Evolutionary conservation across 2,329 filamentous ascomycete species (phyloP).

Genomic region (Calonectria naviculata): DNA sequence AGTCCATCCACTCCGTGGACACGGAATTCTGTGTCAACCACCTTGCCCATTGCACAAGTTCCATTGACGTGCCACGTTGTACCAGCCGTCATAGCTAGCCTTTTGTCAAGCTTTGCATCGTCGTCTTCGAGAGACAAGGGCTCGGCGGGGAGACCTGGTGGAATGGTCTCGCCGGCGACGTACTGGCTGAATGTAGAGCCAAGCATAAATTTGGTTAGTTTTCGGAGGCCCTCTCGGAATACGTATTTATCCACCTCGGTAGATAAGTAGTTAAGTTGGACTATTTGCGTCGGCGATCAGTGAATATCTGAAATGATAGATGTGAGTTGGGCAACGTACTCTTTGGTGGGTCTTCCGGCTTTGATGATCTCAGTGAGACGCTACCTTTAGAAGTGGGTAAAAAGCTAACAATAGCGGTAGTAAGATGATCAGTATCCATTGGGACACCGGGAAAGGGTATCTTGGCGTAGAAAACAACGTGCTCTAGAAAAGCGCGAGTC

Average conservation of each 20-base stretch:
- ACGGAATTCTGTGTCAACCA: conserved; percentile 64
- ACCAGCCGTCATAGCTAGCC: conserved; percentile 39
- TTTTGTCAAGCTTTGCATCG: conserved; percentile 34
- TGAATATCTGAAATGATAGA: background rate
- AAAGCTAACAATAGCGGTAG: conserved; percentile 32
- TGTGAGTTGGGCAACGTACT: conserved; percentile 20
- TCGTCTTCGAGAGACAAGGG: conserved; percentile 25
- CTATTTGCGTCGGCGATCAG: conserved; percentile 24
- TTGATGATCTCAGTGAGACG: conserved; percentile 33
- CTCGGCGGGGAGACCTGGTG: conserved; percentile 22
- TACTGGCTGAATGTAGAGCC: conserved; percentile 26
- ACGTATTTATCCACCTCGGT: conserved; percentile 39
- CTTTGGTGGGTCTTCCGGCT: conserved; percentile 32
- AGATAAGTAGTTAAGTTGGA: conserved; percentile 35
- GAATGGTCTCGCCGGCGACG: conserved; percentile 34
- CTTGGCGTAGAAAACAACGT: conserved; percentile 36
- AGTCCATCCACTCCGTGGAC: conserved; percentile 56
- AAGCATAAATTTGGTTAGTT: conserved; percentile 37
- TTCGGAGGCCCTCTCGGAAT: conserved; percentile 34
- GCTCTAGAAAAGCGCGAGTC: conserved; percentile 34
- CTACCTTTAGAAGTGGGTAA: conserved; percentile 37
- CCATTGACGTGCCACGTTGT: conserved; percentile 65
- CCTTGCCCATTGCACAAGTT: conserved; percentile 65
- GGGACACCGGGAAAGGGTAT: conserved; percentile 34
- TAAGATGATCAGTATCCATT: conserved; percentile 36